Evolutionary conservation across 23 red algal species (phyloP).

Genomic region (Pyropia yezoensis): DNA sequence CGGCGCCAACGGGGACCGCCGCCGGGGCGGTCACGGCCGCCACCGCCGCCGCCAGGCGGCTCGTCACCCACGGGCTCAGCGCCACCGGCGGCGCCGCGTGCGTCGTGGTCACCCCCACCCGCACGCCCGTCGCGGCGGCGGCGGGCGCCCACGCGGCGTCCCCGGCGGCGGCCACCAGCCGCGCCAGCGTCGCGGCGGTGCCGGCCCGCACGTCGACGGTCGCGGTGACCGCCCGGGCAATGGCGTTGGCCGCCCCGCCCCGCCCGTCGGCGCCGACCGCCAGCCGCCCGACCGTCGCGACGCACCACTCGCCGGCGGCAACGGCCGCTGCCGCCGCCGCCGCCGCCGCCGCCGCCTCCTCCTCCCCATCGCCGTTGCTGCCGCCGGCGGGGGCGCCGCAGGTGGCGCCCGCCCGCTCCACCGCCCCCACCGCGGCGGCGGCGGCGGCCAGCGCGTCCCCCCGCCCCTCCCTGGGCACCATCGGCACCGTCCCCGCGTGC

Average conservation of each 20-base stretch:
- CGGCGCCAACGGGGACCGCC: not conserved
- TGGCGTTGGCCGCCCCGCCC: conserved; percentile 12
- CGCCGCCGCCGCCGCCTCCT: conserved; percentile 23
- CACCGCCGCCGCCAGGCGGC: conserved; percentile 12
- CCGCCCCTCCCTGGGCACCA: conserved; percentile 4
- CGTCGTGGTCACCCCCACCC: conserved; percentile 4
- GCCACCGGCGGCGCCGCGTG: conserved; percentile 34
- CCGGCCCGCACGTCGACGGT: conserved; percentile 33
- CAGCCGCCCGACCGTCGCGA: conserved; percentile 65
- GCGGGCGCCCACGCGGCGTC: not conserved
- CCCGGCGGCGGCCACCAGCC: conserved; percentile 2
- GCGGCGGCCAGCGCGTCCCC: conserved; percentile 53
- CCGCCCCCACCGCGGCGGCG: conserved; percentile 26
- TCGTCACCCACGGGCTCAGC: conserved; percentile 30
- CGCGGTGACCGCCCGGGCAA: conserved; percentile 22
- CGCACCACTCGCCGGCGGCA: not conserved
- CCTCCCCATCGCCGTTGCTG: not conserved
- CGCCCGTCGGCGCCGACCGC: conserved; percentile 9
- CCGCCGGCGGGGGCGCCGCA: not conserved
- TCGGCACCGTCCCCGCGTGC: conserved; percentile 81
- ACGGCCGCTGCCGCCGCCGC: conserved; percentile 20
- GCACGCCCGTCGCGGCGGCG: conserved; percentile 7
- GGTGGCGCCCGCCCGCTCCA: conserved; percentile 17
- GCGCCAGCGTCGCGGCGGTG: not conserved
- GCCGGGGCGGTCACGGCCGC: not conserved